A percentile compares a stretch with the other conserved stretches of the same genome.
These are phyloP conservation scores for Gastrolobium bilobum DNA, from an alignment of 306 rosid species.

Conservation along the genomic window DNA sequence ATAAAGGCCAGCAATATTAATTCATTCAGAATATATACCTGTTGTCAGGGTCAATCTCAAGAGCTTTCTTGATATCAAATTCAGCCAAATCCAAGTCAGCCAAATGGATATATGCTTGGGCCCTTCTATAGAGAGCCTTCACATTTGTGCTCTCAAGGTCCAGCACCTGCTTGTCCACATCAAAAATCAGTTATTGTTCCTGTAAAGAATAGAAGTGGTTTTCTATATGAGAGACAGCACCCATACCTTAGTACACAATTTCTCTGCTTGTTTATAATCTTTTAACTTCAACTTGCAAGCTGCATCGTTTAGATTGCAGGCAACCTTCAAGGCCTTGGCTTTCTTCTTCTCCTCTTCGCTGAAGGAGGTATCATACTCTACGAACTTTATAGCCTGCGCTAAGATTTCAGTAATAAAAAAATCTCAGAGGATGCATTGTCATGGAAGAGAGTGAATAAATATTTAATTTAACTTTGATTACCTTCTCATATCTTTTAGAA, in stretches of 20 bases:
- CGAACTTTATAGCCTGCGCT: constrained; percentile 78
- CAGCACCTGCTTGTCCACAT: constrained; percentile 62
- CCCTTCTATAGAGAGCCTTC: constrained; percentile 95
- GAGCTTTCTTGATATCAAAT: constrained; percentile 91
- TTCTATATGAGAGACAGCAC: background rate
- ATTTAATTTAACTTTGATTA: constrained; percentile 24
- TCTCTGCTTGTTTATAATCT: constrained; percentile 82
- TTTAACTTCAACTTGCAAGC: constrained; percentile 91
- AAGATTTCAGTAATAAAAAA: background rate
- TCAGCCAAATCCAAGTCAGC: constrained; percentile 92
- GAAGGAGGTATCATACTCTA: constrained; percentile 74
- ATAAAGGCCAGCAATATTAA: background rate
- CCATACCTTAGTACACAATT: constrained; percentile 82
- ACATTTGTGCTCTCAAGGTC: constrained; percentile 80
- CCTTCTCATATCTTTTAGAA: constrained; percentile 96
- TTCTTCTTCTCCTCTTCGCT: constrained; percentile 82
- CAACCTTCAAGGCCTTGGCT: constrained; percentile 79
- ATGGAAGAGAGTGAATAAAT: background rate
- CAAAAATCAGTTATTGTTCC: background rate
- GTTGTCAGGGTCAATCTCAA: constrained; percentile 89
- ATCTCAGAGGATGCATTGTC: background rate
- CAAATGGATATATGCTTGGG: constrained; percentile 80
- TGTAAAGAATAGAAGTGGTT: background rate
- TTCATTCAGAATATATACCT: constrained; percentile 50
- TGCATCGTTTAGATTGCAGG: constrained; percentile 89